These are phyloP conservation scores for Furcasterigmium furcatum DNA, from an alignment of 2,329 filamentous ascomycete species.

Conservation along the genomic window DNA sequence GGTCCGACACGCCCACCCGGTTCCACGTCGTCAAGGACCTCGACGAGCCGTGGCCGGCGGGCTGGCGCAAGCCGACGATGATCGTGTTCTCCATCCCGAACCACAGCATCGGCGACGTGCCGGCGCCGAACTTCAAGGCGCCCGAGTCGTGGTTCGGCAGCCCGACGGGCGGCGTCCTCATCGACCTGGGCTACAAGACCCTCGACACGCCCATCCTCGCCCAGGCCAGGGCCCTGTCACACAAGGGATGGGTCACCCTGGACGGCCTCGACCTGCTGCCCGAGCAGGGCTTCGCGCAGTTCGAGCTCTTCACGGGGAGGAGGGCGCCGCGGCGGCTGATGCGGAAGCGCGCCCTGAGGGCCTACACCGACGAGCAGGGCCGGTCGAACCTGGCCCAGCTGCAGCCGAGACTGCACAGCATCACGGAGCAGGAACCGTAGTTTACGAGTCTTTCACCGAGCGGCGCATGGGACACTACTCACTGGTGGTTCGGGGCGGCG, in stretches of 20 bases:
- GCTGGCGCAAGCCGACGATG: conserved; percentile 64
- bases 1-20: conserved; percentile 23
- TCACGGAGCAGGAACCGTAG: conserved; percentile 35
- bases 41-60: conserved; percentile 61
- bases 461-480: too few species aligned
- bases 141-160: conserved; percentile 69
- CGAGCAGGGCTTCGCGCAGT: conserved; percentile 78
- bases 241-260: conserved; percentile 69
- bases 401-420: conserved; percentile 33
- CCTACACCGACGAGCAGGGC: conserved; percentile 39
- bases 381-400: conserved; percentile 34
- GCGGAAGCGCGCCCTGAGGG: conserved; percentile 58
- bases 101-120: conserved; percentile 59
- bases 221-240: conserved; percentile 59
- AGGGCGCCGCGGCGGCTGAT: conserved; percentile 67
- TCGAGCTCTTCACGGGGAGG: conserved; percentile 75
- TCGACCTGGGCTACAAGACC: conserved; percentile 74
- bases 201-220: conserved; percentile 67
- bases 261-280: conserved; percentile 74
- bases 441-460: too few species aligned
- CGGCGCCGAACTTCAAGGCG: conserved; percentile 67
- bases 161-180: conserved; percentile 70
- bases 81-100: conserved; percentile 75
- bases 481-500: too few species aligned
- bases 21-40: conserved; percentile 58